phyloP scores from a whole-genome alignment of 768 basidiomycete genomes.

The Collybia nuda region DNA sequence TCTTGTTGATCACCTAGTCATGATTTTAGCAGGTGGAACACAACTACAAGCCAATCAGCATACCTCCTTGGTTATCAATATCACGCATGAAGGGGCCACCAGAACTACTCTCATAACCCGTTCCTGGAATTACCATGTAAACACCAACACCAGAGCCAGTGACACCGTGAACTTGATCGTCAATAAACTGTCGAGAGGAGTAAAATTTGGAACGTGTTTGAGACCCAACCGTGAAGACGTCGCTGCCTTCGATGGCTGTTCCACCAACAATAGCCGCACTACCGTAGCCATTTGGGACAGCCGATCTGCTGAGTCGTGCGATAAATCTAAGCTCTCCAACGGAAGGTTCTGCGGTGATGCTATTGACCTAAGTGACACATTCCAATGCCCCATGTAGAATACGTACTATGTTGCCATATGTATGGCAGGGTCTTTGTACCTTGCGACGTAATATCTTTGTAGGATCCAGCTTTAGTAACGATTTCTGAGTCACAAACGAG shows the following conservation, averaged over 20 bases:
- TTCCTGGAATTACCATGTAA: conserved; percentile 31
- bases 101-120: conserved; percentile 29
- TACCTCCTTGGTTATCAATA: conserved; percentile 34
- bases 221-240: conserved; percentile 28
- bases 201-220: conserved; percentile 37
- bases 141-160: conserved; percentile 27
- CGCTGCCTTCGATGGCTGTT: too few relatives aligned
- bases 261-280: conserved; percentile 35
- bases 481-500: background rate
- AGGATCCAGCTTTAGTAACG: background rate
- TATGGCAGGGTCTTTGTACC: conserved; percentile 33
- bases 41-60: conserved; percentile 1
- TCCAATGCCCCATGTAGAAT: too few relatives aligned
- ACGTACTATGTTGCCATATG: conserved; percentile 38
- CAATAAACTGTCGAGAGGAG: conserved; percentile 33
- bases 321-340: conserved; percentile 38
- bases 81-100: conserved; percentile 35
- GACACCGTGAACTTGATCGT: conserved; percentile 33
- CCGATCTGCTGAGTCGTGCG: conserved; percentile 25
- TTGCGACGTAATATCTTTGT: conserved; percentile 28
- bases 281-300: conserved; percentile 29
- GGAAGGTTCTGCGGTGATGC: conserved; percentile 30
- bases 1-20: conserved; percentile 28
- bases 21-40: background rate
- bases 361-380: conserved; percentile 3